These are phyloP conservation scores for Secale cereale DNA, from an alignment of 176 grass and related monocot species.

Conservation along the genomic window DNA sequence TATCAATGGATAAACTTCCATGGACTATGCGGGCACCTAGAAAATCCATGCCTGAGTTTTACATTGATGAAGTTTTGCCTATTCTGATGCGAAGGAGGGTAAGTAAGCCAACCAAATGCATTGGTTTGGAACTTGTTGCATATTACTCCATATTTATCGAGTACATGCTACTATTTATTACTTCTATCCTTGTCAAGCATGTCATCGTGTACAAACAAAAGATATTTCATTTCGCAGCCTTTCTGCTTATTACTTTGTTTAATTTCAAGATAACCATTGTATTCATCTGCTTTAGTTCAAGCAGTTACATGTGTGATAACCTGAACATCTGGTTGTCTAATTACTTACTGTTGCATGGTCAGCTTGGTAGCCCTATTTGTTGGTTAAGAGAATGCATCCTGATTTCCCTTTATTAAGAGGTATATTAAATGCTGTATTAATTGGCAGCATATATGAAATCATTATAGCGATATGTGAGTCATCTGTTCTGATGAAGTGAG, in stretches of 20 bases:
- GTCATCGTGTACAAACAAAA: background rate
- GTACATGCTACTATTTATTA: background rate
- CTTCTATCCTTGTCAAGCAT: background rate
- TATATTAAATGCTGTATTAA: background rate
- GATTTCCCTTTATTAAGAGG: background rate
- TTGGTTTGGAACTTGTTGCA: constrained; percentile 3
- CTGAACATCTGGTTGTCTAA: background rate
- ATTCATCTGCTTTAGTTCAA: background rate
- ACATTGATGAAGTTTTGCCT: constrained; percentile 80
- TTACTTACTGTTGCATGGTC: constrained; percentile 14
- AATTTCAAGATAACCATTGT: background rate
- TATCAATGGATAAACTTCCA: constrained; percentile 89
- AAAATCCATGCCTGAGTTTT: constrained; percentile 93
- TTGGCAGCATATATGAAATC: background rate
- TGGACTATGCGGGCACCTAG: constrained; percentile 94
- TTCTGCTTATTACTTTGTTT: background rate
- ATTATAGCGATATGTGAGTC: background rate
- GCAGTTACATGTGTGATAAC: background rate
- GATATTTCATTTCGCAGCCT: background rate
- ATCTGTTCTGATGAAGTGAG: background rate
- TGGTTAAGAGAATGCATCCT: background rate
- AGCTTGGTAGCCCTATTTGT: background rate
- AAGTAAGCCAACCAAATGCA: constrained; percentile 43
- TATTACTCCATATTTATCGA: background rate
- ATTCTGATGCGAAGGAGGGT: constrained; percentile 82